Evolutionary conservation across 805 yeast species (phyloP).

Genomic region (Dipodascus albidus): DNA sequence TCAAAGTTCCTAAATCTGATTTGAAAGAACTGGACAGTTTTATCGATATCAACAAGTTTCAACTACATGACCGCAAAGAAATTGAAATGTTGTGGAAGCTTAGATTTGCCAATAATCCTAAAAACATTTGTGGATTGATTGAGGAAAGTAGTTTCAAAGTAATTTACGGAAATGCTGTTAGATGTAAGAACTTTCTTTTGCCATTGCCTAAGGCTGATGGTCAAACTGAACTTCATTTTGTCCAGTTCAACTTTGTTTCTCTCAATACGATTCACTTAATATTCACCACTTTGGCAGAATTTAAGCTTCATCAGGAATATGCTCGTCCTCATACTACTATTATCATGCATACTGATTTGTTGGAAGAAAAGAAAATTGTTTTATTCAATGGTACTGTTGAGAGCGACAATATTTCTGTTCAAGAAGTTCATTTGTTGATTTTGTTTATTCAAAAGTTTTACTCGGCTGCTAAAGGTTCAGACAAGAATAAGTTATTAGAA

Average conservation of each 20-base stretch:
- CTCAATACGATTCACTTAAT: slow-evolving; percentile 77
- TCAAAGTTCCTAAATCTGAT: slow-evolving; percentile 23
- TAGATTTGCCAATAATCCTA: slow-evolving; percentile 52
- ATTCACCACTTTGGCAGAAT: slow-evolving; percentile 86
- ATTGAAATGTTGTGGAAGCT: slow-evolving; percentile 84
- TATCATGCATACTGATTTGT: slow-evolving; percentile 73
- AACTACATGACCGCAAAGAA: slow-evolving; percentile 45
- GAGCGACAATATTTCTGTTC: slow-evolving; percentile 50
- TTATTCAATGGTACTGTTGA: slow-evolving; percentile 84
- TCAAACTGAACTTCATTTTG: slow-evolving; percentile 68
- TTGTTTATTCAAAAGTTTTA: slow-evolving; percentile 40
- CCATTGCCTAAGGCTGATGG: slow-evolving; percentile 58
- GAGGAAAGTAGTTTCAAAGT: slow-evolving; percentile 47
- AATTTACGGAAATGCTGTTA: slow-evolving; percentile 53
- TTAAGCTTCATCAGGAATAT: slow-evolving; percentile 77
- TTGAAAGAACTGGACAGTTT: slow-evolving; percentile 61
- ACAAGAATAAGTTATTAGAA: slow-evolving; percentile 47
- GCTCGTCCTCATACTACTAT: slow-evolving; percentile 94
- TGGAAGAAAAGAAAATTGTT: slow-evolving; percentile 44
- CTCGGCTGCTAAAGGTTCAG: slow-evolving; percentile 27
- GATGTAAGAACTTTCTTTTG: slow-evolving; percentile 73
- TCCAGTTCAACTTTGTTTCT: slow-evolving; percentile 89
- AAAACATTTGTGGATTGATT: slow-evolving; percentile 55
- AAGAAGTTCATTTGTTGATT: slow-evolving; percentile 63
- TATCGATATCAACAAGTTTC: slow-evolving; percentile 56